These are phyloP conservation scores for Ploettnerulaceae sp. DNA, from an alignment of 2,329 filamentous ascomycete genomes.

Conservation along the genomic window DNA sequence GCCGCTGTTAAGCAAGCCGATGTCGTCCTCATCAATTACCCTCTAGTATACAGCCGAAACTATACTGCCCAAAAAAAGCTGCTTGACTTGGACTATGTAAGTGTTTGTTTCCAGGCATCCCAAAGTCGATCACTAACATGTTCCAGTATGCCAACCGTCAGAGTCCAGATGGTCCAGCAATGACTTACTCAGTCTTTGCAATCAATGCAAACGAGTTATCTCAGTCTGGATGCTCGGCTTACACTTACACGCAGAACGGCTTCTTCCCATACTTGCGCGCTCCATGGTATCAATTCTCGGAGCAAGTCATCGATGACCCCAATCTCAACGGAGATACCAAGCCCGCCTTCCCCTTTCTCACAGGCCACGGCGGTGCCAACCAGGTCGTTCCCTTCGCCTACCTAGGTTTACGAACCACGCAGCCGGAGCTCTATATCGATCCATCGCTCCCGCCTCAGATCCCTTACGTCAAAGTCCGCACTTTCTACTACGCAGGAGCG, in stretches of 20 bases:
- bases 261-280: constrained; percentile 59
- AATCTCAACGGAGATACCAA: constrained; percentile 48
- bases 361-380: constrained; percentile 64
- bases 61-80: constrained; percentile 44
- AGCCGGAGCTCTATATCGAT: constrained; percentile 56
- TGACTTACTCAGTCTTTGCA: constrained; percentile 68
- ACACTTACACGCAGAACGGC: constrained; percentile 61
- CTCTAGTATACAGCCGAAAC: constrained; percentile 55
- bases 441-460: constrained; percentile 59
- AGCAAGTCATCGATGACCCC: constrained; percentile 60
- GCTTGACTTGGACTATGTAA: constrained; percentile 55
- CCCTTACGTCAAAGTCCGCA: constrained; percentile 53
- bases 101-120: background rate
- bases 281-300: constrained; percentile 67
- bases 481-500: constrained; percentile 62
- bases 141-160: constrained; percentile 60
- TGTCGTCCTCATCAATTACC: constrained; percentile 61
- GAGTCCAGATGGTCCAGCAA: constrained; percentile 62
- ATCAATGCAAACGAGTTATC: constrained; percentile 62
- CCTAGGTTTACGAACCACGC: constrained; percentile 56
- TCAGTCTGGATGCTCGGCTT: constrained; percentile 62
- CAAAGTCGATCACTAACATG: constrained; percentile 11
- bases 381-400: constrained; percentile 65
- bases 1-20: constrained; percentile 67
- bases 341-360: constrained; percentile 54